phyloP scores from a whole-genome alignment of 2,329 filamentous ascomycete genomes.

The Arthrinium puccinioides region DNA sequence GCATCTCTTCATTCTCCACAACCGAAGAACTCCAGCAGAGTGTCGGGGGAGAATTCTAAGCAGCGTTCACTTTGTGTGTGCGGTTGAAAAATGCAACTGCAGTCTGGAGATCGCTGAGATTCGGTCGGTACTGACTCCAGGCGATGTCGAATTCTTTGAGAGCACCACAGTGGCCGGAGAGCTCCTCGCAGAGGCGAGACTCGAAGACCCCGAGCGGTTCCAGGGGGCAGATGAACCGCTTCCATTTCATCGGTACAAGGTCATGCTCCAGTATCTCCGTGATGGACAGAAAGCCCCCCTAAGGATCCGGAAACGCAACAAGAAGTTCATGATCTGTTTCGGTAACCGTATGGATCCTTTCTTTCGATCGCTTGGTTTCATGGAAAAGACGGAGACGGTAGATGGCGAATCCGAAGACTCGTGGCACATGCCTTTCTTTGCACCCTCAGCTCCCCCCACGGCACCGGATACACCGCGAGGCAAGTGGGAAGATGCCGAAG shows the following conservation, averaged over 20 bases:
- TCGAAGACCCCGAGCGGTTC: constrained; percentile 41
- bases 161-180: constrained; percentile 36
- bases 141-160: constrained; percentile 34
- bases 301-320: constrained; percentile 47
- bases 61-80: constrained; percentile 23
- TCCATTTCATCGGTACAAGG: constrained; percentile 31
- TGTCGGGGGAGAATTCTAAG: no score
- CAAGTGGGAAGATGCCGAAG: constrained; percentile 18
- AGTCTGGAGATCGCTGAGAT: constrained; percentile 38
- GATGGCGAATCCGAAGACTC: constrained; percentile 28
- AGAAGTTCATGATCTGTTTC: constrained; percentile 47
- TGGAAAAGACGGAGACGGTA: constrained; percentile 26
- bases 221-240: constrained; percentile 32
- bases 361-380: constrained; percentile 42
- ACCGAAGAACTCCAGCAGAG: no score
- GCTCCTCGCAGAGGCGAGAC: constrained; percentile 30
- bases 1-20: constrained; percentile 20
- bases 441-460: constrained; percentile 29
- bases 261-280: constrained; percentile 43
- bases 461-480: constrained; percentile 24
- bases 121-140: constrained; percentile 34
- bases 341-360: constrained; percentile 41
- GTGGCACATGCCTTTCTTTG: constrained; percentile 22
- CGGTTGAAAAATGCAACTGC: constrained; percentile 22
- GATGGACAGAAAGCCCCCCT: constrained; percentile 35